These are phyloP conservation scores for Nemania sp. DNA, from an alignment of 2,329 filamentous ascomycete species.

Conservation along the genomic window DNA sequence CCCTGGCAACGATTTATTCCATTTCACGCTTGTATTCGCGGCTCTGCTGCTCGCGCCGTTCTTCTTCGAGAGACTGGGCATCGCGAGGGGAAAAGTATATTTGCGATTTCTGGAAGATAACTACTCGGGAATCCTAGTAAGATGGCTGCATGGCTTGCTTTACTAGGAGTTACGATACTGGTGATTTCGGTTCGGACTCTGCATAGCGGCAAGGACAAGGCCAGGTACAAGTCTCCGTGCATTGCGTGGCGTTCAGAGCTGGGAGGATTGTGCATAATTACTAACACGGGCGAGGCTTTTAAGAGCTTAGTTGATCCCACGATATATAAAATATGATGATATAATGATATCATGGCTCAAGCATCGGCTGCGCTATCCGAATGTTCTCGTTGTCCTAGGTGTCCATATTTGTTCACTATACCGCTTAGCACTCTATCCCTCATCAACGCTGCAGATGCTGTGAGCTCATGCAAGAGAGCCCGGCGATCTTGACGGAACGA, in stretches of 20 bases:
- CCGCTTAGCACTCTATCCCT: too few relatives aligned
- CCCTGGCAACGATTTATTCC: constrained; percentile 64
- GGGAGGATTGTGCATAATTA: neutral
- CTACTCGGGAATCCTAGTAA: neutral
- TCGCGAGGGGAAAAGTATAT: constrained; percentile 53
- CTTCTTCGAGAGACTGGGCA: constrained; percentile 62
- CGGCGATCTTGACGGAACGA: too few relatives aligned
- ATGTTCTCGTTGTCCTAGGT: too few relatives aligned
- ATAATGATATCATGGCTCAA: neutral
- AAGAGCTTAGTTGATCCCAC: neutral
- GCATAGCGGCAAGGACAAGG: neutral
- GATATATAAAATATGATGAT: too few relatives aligned
- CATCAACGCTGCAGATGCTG: too few relatives aligned
- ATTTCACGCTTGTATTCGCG: constrained; percentile 61
- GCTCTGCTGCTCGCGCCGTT: constrained; percentile 64
- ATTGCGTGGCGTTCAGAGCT: neutral
- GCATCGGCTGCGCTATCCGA: too few relatives aligned
- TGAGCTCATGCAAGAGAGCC: too few relatives aligned
- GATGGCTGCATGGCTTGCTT: neutral
- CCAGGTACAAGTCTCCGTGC: neutral
- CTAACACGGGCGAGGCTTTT: neutral
- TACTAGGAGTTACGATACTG: neutral
- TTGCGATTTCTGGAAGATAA: constrained; percentile 48
- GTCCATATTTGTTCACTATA: too few relatives aligned
- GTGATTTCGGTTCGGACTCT: neutral